These are phyloP conservation scores for Aspergillus quadrilineatus DNA, from an alignment of 2,329 filamentous ascomycete species.

Conservation along the genomic window DNA sequence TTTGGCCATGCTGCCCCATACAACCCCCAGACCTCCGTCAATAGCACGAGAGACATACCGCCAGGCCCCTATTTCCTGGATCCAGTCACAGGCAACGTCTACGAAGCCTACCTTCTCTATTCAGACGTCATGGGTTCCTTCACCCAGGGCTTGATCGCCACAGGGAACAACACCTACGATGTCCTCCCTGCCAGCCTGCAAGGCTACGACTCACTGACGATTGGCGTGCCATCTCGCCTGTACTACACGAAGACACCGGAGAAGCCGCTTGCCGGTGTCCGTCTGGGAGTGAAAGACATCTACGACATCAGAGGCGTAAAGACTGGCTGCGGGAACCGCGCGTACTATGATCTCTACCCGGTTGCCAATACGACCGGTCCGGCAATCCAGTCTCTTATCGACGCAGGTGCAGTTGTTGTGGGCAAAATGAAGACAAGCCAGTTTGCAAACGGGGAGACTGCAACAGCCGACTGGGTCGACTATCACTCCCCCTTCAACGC, in stretches of 20 bases:
- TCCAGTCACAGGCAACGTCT: neutral
- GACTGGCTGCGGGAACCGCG: conserved; percentile 58
- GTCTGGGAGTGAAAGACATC: conserved; percentile 64
- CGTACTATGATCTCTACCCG: conserved; percentile 57
- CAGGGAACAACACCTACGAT: neutral
- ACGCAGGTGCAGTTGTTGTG: conserved; percentile 55
- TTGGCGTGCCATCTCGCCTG: conserved; percentile 59
- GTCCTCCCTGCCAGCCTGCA: neutral
- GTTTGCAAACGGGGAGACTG: conserved; percentile 27
- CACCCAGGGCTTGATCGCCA: neutral
- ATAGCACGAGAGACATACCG: neutral
- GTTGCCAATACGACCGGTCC: conserved; percentile 48
- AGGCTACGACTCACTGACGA: conserved; percentile 33
- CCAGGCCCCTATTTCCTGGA: conserved; percentile 3
- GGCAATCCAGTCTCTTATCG: conserved; percentile 55
- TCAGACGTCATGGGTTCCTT: conserved; percentile 3
- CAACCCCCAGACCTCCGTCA: neutral
- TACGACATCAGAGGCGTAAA: conserved; percentile 58
- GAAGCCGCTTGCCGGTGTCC: conserved; percentile 58
- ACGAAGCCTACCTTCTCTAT: conserved; percentile 2
- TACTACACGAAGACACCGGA: conserved; percentile 50
- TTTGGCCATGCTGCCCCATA: neutral
- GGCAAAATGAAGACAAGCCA: conserved; percentile 29
- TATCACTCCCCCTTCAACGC: conserved; percentile 35
- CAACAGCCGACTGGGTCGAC: conserved; percentile 29